phyloP scores from a whole-genome alignment of 805 yeast species.

The Kodamaea kaohsiungensis region DNA sequence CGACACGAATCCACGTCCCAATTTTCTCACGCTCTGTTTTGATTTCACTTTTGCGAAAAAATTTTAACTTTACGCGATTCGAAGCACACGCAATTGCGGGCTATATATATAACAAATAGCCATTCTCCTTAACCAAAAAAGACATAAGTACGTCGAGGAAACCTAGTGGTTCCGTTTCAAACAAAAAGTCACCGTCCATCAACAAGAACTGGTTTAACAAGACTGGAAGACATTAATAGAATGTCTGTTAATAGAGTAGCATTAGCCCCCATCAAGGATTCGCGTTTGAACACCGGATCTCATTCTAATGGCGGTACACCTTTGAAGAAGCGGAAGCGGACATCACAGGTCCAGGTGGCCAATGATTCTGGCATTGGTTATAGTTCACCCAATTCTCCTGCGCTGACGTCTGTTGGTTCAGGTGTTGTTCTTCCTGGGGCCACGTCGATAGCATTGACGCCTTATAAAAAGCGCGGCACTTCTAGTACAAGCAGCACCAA shows the following conservation, averaged over 20 bases:
- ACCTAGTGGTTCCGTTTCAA: background rate
- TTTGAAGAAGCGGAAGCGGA: slow-evolving; percentile 10
- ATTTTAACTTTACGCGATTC: slow-evolving; percentile 3
- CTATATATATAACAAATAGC: background rate
- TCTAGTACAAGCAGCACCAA: background rate
- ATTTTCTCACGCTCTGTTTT: slow-evolving; percentile 2
- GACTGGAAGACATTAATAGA: background rate
- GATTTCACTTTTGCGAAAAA: slow-evolving; percentile 2
- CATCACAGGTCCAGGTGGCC: slow-evolving; percentile 4
- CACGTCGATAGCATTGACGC: slow-evolving; percentile 18
- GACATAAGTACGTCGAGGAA: background rate
- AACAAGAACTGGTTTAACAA: background rate
- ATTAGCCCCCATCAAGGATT: slow-evolving; percentile 37
- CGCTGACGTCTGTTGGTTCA: background rate
- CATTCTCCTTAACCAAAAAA: background rate
- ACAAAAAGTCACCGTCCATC: background rate
- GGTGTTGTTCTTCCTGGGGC: background rate
- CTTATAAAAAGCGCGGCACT: slow-evolving; percentile 16
- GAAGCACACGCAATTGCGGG: slow-evolving; percentile 1
- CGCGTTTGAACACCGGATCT: slow-evolving; percentile 25
- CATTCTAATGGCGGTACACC: slow-evolving; percentile 12
- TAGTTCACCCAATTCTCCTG: background rate
- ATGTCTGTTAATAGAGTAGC: slow-evolving; percentile 28
- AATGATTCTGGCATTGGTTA: background rate
- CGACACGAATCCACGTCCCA: slow-evolving; percentile 3